These are phyloP conservation scores for Cyclocybe cylindracea DNA, from an alignment of 768 basidiomycete species.

Conservation along the genomic window DNA sequence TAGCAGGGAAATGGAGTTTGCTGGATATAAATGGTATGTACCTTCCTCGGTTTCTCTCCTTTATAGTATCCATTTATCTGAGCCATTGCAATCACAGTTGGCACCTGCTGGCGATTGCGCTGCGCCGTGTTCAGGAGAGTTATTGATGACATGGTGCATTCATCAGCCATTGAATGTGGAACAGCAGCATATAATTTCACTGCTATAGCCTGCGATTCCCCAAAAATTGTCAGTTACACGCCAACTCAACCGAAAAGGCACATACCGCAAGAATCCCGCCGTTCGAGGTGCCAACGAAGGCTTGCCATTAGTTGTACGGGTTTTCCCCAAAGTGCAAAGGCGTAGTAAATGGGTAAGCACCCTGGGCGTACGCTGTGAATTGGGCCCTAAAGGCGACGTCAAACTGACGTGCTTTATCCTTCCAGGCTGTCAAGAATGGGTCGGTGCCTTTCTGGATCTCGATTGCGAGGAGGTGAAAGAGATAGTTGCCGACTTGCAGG, in stretches of 20 bases:
- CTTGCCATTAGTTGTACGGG: constrained; percentile 23
- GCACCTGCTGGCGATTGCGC: constrained; percentile 25
- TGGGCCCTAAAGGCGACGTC: constrained; percentile 19
- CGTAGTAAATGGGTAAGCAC: constrained; percentile 21
- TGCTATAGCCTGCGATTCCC: constrained; percentile 24
- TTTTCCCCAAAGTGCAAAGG: constrained; percentile 18
- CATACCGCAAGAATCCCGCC: constrained; percentile 30
- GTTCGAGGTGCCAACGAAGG: constrained; percentile 18
- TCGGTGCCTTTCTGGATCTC: constrained; percentile 22
- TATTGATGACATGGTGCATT: constrained; percentile 33
- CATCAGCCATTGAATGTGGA: constrained; percentile 40
- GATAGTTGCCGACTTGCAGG: constrained; percentile 20
- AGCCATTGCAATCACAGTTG: constrained; percentile 22
- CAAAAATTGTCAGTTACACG: background rate
- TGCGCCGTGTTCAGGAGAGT: constrained; percentile 32
- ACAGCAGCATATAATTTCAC: constrained; percentile 32
- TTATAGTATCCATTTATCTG: constrained; percentile 20
- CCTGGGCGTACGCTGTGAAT: constrained; percentile 26
- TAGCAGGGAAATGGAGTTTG: background rate
- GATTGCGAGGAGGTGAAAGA: constrained; percentile 13
- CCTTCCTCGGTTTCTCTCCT: constrained; percentile 12
- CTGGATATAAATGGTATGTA: background rate
- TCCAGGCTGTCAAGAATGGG: constrained; percentile 13
- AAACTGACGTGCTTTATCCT: constrained; percentile 16
- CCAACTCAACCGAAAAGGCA: constrained; percentile 1